These are phyloP conservation scores for Heritiera littoralis DNA, from an alignment of 345 rosid genomes.

Conservation along the genomic window DNA sequence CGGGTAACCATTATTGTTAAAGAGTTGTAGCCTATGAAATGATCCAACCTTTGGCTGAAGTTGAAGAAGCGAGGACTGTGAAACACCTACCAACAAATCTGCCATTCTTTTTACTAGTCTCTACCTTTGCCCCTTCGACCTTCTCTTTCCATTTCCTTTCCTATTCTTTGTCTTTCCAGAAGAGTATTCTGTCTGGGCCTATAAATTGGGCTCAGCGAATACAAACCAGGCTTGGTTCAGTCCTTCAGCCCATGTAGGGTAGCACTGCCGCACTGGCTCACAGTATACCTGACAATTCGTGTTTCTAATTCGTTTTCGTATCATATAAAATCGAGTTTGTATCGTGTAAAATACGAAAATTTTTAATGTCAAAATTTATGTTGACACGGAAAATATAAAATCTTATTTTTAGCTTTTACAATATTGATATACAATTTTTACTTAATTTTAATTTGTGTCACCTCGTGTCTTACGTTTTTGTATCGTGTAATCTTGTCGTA, in stretches of 20 bases:
- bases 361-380: too few relatives aligned
- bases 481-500: too few relatives aligned
- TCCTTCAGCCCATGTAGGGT: background rate
- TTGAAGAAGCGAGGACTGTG: conserved; percentile 46
- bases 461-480: too few relatives aligned
- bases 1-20: background rate
- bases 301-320: too few relatives aligned
- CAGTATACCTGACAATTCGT: too few relatives aligned
- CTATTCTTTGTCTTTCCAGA: background rate
- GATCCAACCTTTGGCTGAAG: conserved; percentile 30
- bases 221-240: background rate
- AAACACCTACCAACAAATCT: conserved; percentile 25
- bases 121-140: background rate
- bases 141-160: background rate
- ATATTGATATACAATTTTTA: too few relatives aligned
- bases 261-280: too few relatives aligned
- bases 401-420: too few relatives aligned
- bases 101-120: conserved; percentile 27
- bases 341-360: too few relatives aligned
- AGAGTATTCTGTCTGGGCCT: background rate
- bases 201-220: background rate
- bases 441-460: too few relatives aligned
- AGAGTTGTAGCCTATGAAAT: background rate
- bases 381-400: too few relatives aligned
- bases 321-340: too few relatives aligned